Evolutionary conservation across 768 basidiomycete species (phyloP).

Genomic region (Mycena floridula): DNA sequence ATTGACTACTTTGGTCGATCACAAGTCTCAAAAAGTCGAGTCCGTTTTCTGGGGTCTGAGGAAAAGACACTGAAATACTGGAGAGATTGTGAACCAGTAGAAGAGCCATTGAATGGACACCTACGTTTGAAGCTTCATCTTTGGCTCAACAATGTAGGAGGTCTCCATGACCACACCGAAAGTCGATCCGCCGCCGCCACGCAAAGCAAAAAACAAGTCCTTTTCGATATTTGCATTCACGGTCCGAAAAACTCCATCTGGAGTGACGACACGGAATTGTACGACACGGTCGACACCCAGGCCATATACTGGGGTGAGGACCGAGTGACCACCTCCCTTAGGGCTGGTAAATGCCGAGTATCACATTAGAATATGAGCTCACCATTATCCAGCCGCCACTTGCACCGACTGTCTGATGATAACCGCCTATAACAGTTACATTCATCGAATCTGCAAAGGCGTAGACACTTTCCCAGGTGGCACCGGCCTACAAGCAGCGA

Average conservation of each 20-base stretch:
- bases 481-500: conserved; percentile 20
- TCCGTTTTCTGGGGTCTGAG: conserved; percentile 12
- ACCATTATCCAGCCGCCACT: conserved; percentile 23
- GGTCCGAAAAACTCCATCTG: conserved; percentile 24
- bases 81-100: neutral
- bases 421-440: conserved; percentile 28
- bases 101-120: neutral
- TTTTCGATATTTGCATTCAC: conserved; percentile 25
- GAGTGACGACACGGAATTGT: conserved; percentile 16
- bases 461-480: conserved; percentile 22
- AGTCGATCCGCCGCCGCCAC: conserved; percentile 28
- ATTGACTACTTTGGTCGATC: conserved; percentile 21
- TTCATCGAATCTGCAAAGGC: conserved; percentile 28
- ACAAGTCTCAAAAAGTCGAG: conserved; percentile 19
- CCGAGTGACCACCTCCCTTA: conserved; percentile 18
- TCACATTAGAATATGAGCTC: neutral
- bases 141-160: conserved; percentile 11
- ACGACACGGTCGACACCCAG: conserved; percentile 20
- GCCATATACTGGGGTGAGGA: conserved; percentile 16
- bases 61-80: conserved; percentile 20
- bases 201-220: conserved; percentile 30
- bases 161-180: conserved; percentile 23
- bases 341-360: neutral
- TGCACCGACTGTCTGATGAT: conserved; percentile 22
- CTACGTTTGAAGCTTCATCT: conserved; percentile 13